Evolutionary conservation across 2,329 filamentous ascomycete species (phyloP).

Genomic region (Nigrospora osmanthi): DNA sequence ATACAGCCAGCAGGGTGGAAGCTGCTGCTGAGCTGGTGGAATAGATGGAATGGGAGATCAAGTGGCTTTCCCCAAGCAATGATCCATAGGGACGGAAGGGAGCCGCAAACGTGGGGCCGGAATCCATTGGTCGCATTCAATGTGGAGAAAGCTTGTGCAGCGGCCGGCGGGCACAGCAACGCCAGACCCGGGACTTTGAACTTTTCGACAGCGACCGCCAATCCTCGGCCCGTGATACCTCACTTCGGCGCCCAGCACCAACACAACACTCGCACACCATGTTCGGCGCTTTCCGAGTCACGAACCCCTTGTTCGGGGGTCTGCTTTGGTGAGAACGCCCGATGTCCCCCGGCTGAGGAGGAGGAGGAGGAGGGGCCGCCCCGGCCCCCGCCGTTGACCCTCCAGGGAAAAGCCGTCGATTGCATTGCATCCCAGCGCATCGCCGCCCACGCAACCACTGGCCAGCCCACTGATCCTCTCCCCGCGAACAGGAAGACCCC

Average conservation of each 20-base stretch:
- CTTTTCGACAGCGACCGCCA: background rate
- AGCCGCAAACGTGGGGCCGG: background rate
- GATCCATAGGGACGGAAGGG: too few relatives aligned
- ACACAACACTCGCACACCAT: slow-evolving; percentile 38
- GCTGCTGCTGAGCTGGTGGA: too few relatives aligned
- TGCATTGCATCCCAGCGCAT: too few relatives aligned
- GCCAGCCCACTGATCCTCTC: background rate
- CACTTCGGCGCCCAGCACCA: slow-evolving; percentile 1
- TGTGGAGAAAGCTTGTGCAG: background rate
- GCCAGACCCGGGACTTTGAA: background rate
- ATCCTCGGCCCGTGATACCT: background rate
- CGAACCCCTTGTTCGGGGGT: slow-evolving; percentile 68
- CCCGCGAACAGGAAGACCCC: slow-evolving; percentile 69
- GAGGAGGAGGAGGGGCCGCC: too few relatives aligned
- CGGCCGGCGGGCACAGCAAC: background rate
- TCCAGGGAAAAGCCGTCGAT: too few relatives aligned
- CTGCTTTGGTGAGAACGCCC: slow-evolving; percentile 59
- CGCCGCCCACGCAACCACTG: background rate
- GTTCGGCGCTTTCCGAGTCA: slow-evolving; percentile 79
- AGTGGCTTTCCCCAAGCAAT: too few relatives aligned
- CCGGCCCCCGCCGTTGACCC: too few relatives aligned
- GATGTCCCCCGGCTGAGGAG: too few relatives aligned
- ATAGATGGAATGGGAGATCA: too few relatives aligned
- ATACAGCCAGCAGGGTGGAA: too few relatives aligned
- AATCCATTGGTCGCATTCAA: background rate